Evolutionary conservation across 768 basidiomycete genomes (phyloP).

Genomic region (Stropharia rugosoannulata): DNA sequence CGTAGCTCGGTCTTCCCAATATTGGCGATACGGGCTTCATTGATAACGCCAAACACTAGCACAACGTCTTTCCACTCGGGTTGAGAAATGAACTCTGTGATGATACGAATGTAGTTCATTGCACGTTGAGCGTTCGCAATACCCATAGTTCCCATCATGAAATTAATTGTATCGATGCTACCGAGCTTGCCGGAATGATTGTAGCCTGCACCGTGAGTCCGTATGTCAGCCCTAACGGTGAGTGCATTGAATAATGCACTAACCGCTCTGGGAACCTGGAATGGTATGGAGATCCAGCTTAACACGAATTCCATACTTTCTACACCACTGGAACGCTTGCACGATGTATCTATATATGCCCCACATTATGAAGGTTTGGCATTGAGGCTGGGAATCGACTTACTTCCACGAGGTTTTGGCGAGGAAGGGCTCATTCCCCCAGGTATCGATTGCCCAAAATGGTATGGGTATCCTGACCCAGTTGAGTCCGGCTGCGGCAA

Average conservation of each 20-base stretch:
- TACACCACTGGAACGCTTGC: constrained; percentile 72
- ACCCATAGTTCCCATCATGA: constrained; percentile 78
- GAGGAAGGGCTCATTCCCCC: constrained; percentile 76
- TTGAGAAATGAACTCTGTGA: constrained; percentile 81
- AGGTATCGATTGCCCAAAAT: constrained; percentile 79
- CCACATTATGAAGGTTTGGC: not conserved
- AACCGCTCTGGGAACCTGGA: constrained; percentile 80
- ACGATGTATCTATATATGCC: constrained; percentile 71
- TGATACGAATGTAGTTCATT: constrained; percentile 72
- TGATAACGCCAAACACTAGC: constrained; percentile 62
- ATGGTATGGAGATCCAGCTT: constrained; percentile 78
- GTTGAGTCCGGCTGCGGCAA: constrained; percentile 87
- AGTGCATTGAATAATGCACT: not conserved
- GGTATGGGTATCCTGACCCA: constrained; percentile 84
- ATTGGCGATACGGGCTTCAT: constrained; percentile 51
- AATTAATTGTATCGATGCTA: constrained; percentile 42
- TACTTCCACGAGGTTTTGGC: constrained; percentile 74
- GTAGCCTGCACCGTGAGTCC: constrained; percentile 28
- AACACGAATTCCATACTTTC: constrained; percentile 84
- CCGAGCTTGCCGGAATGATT: constrained; percentile 58
- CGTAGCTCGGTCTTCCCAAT: constrained; percentile 57
- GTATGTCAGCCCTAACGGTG: not conserved
- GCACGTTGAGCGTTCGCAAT: constrained; percentile 87
- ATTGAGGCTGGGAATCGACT: constrained; percentile 15
- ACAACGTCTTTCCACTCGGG: constrained; percentile 71